Conservation (phyloP, 75 land plant species). For the Selaginella tamariscina region DNA sequence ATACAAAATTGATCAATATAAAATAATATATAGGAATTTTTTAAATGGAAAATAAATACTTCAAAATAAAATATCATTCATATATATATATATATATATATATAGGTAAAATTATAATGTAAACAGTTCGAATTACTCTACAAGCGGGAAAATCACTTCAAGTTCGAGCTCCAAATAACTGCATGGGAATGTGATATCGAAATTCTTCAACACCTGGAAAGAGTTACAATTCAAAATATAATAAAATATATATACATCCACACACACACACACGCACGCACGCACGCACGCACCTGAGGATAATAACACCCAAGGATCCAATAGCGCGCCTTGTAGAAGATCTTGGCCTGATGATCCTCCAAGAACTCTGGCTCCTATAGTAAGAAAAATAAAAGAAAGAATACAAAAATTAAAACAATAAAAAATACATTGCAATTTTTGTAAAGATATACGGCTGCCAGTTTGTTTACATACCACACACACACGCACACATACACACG, state of each 20-base stretch:
- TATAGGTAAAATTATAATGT: too few relatives aligned
- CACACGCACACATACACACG: too few relatives aligned
- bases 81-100: too few relatives aligned
- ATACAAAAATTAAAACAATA: not conserved
- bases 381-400: not conserved
- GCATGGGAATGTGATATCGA: not conserved
- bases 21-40: too few relatives aligned
- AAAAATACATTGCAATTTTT: not conserved
- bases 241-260: not conserved
- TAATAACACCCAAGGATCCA: slow-evolving; percentile 88
- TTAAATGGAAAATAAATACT: too few relatives aligned
- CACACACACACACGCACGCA: not conserved
- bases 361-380: slow-evolving; percentile 85
- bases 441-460: not conserved
- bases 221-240: not conserved
- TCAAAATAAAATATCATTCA: too few relatives aligned
- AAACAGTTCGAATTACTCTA: too few relatives aligned
- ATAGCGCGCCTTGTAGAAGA: slow-evolving; percentile 56
- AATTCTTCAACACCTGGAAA: not conserved
- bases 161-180: not conserved
- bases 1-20: too few relatives aligned
- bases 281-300: slow-evolving; percentile 72
- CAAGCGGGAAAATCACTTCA: too few relatives aligned
- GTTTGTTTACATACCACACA: slow-evolving; percentile 9
- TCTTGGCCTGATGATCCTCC: slow-evolving; percentile 61